Base-by-base conservation (phyloP, 1,284 basidiomycete genomes). In the Apiotrichum sp. region DNA sequence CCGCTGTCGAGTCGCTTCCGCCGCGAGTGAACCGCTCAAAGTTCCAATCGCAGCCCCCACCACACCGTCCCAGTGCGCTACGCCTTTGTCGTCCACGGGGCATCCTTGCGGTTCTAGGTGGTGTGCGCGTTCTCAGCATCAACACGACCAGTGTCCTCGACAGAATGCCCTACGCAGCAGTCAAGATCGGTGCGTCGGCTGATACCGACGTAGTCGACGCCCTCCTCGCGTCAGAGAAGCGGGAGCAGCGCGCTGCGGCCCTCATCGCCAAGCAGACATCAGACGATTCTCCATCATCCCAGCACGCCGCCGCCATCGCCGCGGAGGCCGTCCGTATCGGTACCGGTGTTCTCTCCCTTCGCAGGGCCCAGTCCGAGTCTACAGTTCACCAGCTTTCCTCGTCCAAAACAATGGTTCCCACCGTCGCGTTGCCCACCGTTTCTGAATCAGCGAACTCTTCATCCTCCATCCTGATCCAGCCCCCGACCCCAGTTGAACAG, bases 121-220 rank as follows among this genome's bases (percentile, higher is more conserved):
- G 54, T 29, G 54, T 50, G 43, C 58, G 58, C 42, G 58, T 59
- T 5, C 48, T 59, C 7, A 22, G 44, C 10, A 50, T 59, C 34
- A 42, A 50, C 54, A 43, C 54, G 33, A 29, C n/a, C 6, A 45
- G 40, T 22, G 42, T 43, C 31, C 41, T 57, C 11, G 49, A 42
- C 51, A 51, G 41, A 22, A 61, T 56, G 56, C 56, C 59, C 32
- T 57, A 61, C 59, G 42, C 53, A n/a, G 53, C 53, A 2, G 47
- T 35, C 8, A 29, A 50, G 6, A 50, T 53, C 46, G 47, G 53
- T 16, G 22, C 22, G 47, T 41, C 54, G 11, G 58, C 54, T 10
- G 48, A 50, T 49, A 61, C 56, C 11, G 59, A 58, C 33, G 46
- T 51, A 9, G 49, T 56, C 48, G 59, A 57, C 40, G 46, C 49